Base-by-base conservation (phyloP, 2,329 filamentous ascomycete genomes). In the Fusarium nematophilum region DNA sequence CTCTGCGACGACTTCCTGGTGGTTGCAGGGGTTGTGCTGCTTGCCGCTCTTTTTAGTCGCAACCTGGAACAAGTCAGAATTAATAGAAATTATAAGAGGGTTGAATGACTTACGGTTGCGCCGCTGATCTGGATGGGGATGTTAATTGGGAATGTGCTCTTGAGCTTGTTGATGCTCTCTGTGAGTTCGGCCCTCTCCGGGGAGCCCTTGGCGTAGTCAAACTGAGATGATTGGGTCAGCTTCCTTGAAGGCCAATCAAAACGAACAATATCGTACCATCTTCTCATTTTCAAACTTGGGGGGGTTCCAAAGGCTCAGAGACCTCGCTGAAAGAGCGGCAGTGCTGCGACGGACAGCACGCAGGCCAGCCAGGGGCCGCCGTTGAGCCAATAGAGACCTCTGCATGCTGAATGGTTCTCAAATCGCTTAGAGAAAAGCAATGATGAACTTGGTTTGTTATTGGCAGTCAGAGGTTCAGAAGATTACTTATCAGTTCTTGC, bases 221-320 rank as follows among this genome's bases (percentile, higher is more conserved):
- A 59, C 64, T 66, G n/a, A 30, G 1, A n/a, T 2, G 10, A 1
- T 4, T 5, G 2, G n/a, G 13, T 64, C 9, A 64, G 45, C 2
- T 1, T 0, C 6, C 3, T 3, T 7, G 4, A n/a, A 7, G 6
- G 3, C 2, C 0, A 4, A 0, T 0, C 0, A 9, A 3, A 0
- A n/a, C 7, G 13, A 3, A 5, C 10, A 2, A 5, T 13, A 1
- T 3, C n/a, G 2, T 52, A 61, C 63, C 46, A 65, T 58, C 26
- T 65, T 66, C 27, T 66, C 63, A 47, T 66, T 66, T 5, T 65
- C 55, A 13, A 66, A 66, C 18, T 53, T 65, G 0, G 63, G 63
- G 29, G 62, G 63, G 9, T 47, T 52, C 61, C 57, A 64, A 0
- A 66, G 47, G 8, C 43, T 63, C 4, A 66, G n/a, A 4, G 42